Percentiles rank a stretch among this genome's conserved stretches.
These are phyloP conservation scores for Periconia macrospinosa DNA, from an alignment of 2,329 filamentous ascomycete genomes.

Conservation along the genomic window DNA sequence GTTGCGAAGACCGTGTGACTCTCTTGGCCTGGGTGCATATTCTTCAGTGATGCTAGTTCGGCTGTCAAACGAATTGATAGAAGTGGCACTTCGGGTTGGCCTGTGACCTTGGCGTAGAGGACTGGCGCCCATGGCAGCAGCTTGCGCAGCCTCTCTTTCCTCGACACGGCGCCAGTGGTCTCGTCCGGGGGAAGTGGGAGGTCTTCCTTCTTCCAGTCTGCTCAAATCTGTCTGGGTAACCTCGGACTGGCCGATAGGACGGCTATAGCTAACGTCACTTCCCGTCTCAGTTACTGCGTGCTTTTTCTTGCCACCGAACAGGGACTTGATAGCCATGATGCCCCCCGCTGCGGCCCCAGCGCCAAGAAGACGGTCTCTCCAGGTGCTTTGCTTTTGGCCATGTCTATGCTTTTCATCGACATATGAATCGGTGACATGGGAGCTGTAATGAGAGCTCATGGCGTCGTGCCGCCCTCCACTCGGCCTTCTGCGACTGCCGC, in stretches of 20 bases:
- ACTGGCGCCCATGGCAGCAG: conserved; percentile 53
- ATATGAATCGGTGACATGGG: conserved; percentile 38
- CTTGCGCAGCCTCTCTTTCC: conserved; percentile 42
- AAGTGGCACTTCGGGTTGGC: conserved; percentile 39
- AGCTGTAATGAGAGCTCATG: conserved; percentile 38
- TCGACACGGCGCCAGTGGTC: conserved; percentile 40
- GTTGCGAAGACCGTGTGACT: conserved; percentile 44
- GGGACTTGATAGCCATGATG: conserved; percentile 54
- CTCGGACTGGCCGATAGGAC: conserved; percentile 52
- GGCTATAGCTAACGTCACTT: conserved; percentile 56
- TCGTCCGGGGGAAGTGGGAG: conserved; percentile 49
- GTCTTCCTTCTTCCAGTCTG: conserved; percentile 57
- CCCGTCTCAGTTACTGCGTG: conserved; percentile 50
- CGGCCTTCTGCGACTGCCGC: conserved; percentile 30
- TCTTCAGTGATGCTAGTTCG: conserved; percentile 42
- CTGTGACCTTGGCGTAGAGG: conserved; percentile 33
- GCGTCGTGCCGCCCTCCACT: conserved; percentile 31
- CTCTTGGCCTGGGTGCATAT: conserved; percentile 20
- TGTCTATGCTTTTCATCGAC: conserved; percentile 49
- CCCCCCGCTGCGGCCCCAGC: conserved; percentile 47
- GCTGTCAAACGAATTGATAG: conserved; percentile 45
- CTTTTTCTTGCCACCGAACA: conserved; percentile 56
- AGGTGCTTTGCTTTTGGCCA: conserved; percentile 38
- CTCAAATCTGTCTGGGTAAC: conserved; percentile 52
- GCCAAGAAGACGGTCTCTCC: conserved; percentile 50